Evolutionary conservation across 1,284 basidiomycete genomes (phyloP), one percentile per base, ranked within the genome.

Genomic region (Ustilago cynodontis): DNA sequence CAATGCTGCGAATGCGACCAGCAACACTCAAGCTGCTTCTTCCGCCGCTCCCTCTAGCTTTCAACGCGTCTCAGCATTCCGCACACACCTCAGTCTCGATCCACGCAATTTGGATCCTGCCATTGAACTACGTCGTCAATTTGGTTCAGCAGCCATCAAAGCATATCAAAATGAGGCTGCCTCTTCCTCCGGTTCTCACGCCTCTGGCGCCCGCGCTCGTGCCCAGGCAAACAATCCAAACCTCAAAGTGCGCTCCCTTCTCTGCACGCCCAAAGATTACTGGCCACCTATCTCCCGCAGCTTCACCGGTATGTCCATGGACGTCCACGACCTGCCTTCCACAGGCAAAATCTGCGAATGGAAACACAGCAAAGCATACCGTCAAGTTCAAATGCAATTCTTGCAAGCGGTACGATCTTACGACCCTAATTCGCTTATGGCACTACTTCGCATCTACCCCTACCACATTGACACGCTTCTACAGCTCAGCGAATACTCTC

Each of bases 391-490:
- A 57, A 68, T 81, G 59, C 80, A 83, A 59, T 86, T 86, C 64
- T 68, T 84, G 20, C 82, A 83, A 61, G 83, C 83, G 1, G 83
- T 85, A 0, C 65, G 72, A 6, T 83, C 82, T 13, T 79, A 78
- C 63, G 84, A 85, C 26, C 77, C 82, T 5, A 81, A 84, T 43
- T 28, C 77, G 11, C 72, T 86, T 29, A 66, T 79, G 63, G 81
- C 78, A 2, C 70, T 86, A 3, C 54, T 82, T 28, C 66, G 84
- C 20, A 76, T 80, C 5, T 85, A 82, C 54, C 84, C 85, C 2
- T 86, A 82, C 73, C 85, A 86, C 54, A 80, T 86, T 33, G 81
- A 85, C 57, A 83, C 84, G 45, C 80, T 86, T 1, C 62, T 84
- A 16, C 84, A 85, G 63, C 72, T 85, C 1, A 74, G 72, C 29